These are phyloP conservation scores for Hippophae tibetana DNA, from an alignment of 306 rosid genomes.

Conservation along the genomic window DNA sequence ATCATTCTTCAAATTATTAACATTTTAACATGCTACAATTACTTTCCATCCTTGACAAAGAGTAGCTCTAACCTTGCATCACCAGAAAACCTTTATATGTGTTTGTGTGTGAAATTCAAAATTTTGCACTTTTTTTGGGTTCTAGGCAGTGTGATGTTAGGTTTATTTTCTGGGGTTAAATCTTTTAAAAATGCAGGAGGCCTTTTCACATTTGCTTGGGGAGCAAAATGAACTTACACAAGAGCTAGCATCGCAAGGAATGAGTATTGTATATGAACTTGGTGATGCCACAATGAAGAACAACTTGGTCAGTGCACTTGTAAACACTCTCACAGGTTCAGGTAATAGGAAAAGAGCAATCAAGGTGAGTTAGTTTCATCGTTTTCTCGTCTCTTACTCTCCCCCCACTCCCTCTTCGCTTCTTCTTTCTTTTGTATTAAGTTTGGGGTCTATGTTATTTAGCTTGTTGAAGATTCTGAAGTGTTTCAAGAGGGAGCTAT, in stretches of 20 bases:
- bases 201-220: slow-evolving; percentile 83
- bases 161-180: no score
- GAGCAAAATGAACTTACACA: slow-evolving; percentile 96
- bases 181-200: slow-evolving; percentile 62
- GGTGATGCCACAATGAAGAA: slow-evolving; percentile 83
- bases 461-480: slow-evolving; percentile 92
- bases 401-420: slow-evolving; percentile 5
- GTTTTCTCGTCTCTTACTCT: slow-evolving; percentile 12
- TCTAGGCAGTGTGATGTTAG: no score
- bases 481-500: slow-evolving; percentile 90
- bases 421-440: neutral
- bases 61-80: no score
- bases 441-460: slow-evolving; percentile 19
- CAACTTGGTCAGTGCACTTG: slow-evolving; percentile 82
- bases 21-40: no score
- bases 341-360: slow-evolving; percentile 90
- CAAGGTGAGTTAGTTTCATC: slow-evolving; percentile 50
- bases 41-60: no score
- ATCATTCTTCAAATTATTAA: no score
- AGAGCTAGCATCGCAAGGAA: slow-evolving; percentile 97
- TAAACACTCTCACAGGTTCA: slow-evolving; percentile 72
- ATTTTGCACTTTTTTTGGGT: no score
- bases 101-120: no score
- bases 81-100: no score
- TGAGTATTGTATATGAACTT: slow-evolving; percentile 96